Evolutionary conservation across 768 basidiomycete species (phyloP).

Genomic region (Amanita rubescens): DNA sequence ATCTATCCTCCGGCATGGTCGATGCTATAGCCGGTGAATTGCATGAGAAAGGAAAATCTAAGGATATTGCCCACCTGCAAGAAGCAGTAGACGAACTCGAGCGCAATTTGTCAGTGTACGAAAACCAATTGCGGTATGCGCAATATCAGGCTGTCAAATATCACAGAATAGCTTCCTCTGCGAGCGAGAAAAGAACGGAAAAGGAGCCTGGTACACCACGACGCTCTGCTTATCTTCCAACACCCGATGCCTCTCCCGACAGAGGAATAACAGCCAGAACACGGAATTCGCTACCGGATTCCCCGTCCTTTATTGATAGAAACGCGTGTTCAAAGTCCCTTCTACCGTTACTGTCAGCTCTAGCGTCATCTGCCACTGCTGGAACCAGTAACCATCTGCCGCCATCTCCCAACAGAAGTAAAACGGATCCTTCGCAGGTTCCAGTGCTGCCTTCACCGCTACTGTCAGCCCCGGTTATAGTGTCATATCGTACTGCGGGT

Average conservation of each 20-base stretch:
- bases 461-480: too few relatives aligned
- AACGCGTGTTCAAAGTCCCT: not conserved
- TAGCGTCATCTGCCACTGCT: not conserved
- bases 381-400: not conserved
- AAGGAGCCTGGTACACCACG: not conserved
- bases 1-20: constrained; percentile 51
- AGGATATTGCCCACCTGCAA: constrained; percentile 42
- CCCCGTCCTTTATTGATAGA: not conserved
- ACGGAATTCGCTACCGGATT: not conserved
- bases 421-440: not conserved
- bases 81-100: constrained; percentile 44
- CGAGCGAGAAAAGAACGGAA: not conserved
- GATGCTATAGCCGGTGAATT: constrained; percentile 62
- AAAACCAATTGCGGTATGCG: not conserved
- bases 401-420: not conserved
- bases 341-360: not conserved
- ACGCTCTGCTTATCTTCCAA: not conserved
- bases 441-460: too few relatives aligned
- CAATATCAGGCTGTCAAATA: not conserved
- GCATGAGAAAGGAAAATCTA: constrained; percentile 37
- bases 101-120: constrained; percentile 16
- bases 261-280: not conserved
- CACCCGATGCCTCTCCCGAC: constrained; percentile 1
- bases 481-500: too few relatives aligned
- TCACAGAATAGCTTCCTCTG: not conserved